Evolutionary conservation across 345 rosid genomes (phyloP), one percentile per base, ranked within the genome.

Genomic region (Aquilaria malaccensis): DNA sequence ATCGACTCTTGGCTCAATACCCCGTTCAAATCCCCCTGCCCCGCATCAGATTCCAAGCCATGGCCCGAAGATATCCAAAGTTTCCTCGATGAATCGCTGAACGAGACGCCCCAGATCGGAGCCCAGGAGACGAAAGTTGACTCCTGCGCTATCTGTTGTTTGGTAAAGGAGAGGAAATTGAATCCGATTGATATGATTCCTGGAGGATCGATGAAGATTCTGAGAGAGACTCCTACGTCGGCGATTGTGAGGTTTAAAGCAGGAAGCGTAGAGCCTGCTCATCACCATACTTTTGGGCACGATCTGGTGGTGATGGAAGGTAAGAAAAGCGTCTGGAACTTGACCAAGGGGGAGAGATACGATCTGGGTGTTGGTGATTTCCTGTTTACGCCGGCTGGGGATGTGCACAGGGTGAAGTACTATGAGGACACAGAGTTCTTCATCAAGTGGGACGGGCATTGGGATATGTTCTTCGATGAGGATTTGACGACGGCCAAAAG

Each of bases 181-280:
- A 73, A 66, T 7, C 83, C 84, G 0, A 72, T 85, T 11, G 91
- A 85, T 1, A 77, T 89, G 12, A 87, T 89, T 54, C 95, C 96
- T 1, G 97, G 98, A 2, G 93, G 89, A 0, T 78, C 89, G 61
- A 89, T 89, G 97, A 93, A 93, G 89, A 89, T 93, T 13, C 50
- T 93, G 68, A 75, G 96, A 41, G 98, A 93, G 74, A 83, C 69
- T 15, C 97, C 96, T 3, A 92, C 98, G 1, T 83, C 91, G 4
- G 96, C 97, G 2, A 66, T 92, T 10, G 84, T 92, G n/a, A 75
- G 81, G 47, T 92, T 92, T 31, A 77, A 74, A 52, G 91, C 96
- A 0, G 98, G 91, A 66, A 86, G 95, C 12, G 83, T 87, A 2
- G 98, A 92, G 67, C 98, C 96, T 0, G 98, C 97, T 2, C 98